Percentiles rank a stretch among this genome's conserved stretches.
Conservation (phyloP, 2,329 filamentous ascomycete species). For the Aspergillus uvarum region DNA sequence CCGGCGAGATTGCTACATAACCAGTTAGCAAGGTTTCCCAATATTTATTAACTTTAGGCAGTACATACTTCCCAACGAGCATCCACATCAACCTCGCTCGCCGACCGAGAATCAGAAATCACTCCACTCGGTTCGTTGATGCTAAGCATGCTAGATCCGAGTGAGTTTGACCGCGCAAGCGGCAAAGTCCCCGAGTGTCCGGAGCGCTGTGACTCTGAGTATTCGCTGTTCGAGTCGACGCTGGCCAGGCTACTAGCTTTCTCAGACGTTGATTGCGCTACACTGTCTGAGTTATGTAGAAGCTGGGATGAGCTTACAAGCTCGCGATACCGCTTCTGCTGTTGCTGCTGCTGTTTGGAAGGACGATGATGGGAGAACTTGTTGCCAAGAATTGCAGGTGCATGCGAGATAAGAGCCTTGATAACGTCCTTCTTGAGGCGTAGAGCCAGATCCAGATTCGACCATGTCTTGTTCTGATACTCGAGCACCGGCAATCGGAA, state of each 20-base stretch:
- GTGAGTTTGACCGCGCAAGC: slow-evolving; percentile 36
- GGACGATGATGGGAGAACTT: slow-evolving; percentile 91
- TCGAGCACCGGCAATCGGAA: slow-evolving; percentile 93
- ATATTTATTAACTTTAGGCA: neutral
- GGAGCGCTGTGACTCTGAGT: slow-evolving; percentile 38
- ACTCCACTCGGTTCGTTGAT: slow-evolving; percentile 23
- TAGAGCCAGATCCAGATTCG: slow-evolving; percentile 88
- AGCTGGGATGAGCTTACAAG: slow-evolving; percentile 76
- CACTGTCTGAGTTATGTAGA: slow-evolving; percentile 45
- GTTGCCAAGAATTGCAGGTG: slow-evolving; percentile 94
- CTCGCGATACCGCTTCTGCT: slow-evolving; percentile 77
- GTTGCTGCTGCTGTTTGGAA: slow-evolving; percentile 73
- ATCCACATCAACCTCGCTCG: slow-evolving; percentile 39
- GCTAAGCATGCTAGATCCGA: slow-evolving; percentile 33
- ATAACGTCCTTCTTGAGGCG: slow-evolving; percentile 93
- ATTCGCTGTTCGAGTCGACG: slow-evolving; percentile 41
- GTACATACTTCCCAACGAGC: slow-evolving; percentile 40
- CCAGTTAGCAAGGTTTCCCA: slow-evolving; percentile 16
- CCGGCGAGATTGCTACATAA: slow-evolving; percentile 33
- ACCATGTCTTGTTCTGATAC: slow-evolving; percentile 99
- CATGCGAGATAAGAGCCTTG: slow-evolving; percentile 89
- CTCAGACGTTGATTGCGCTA: slow-evolving; percentile 28
- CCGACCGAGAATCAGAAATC: slow-evolving; percentile 34
- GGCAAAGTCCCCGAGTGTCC: slow-evolving; percentile 39
- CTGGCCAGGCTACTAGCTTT: slow-evolving; percentile 36